These are phyloP conservation scores for Gymnopus androsaceus DNA, from an alignment of 1,284 basidiomycete species.

Conservation along the genomic window DNA sequence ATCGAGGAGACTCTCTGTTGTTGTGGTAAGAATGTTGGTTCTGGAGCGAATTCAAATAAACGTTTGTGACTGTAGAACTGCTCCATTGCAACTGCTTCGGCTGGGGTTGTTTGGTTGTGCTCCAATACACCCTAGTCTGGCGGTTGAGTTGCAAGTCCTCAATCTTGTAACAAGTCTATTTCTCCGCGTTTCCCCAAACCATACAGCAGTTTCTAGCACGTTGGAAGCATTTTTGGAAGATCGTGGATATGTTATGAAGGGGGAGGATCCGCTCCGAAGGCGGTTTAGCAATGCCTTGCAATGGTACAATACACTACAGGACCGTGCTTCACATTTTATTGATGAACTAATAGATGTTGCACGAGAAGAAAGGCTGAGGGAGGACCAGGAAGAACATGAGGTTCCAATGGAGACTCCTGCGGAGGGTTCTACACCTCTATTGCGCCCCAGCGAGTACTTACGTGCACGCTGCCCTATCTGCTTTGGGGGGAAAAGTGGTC, in stretches of 20 bases:
- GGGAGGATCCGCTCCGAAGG: background rate
- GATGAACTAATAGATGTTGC: background rate
- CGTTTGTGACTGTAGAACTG: conserved; percentile 9
- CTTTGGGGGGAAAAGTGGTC: conserved; percentile 2
- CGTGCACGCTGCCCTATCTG: conserved; percentile 8
- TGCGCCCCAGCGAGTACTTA: conserved; percentile 5
- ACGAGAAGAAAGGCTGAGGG: no score
- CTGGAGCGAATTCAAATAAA: no score
- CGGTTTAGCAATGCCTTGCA: conserved; percentile 7
- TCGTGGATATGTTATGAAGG: conserved; percentile 6
- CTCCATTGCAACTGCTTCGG: conserved; percentile 3
- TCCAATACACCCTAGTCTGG: conserved; percentile 9
- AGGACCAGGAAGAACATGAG: no score
- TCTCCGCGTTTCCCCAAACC: conserved; percentile 10
- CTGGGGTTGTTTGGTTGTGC: conserved; percentile 12
- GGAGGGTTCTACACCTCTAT: background rate
- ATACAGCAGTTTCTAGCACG: conserved; percentile 4
- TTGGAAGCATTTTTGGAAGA: conserved; percentile 1
- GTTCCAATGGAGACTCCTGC: background rate
- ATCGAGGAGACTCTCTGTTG: no score
- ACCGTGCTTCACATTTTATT: background rate
- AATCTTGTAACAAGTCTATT: conserved; percentile 11
- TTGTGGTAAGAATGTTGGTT: no score
- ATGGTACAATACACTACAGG: conserved; percentile 35
- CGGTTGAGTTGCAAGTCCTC: conserved; percentile 10